Evolutionary conservation across 78 protist species (phyloP).

Genomic region (Cavenderia fasciculata): DNA sequence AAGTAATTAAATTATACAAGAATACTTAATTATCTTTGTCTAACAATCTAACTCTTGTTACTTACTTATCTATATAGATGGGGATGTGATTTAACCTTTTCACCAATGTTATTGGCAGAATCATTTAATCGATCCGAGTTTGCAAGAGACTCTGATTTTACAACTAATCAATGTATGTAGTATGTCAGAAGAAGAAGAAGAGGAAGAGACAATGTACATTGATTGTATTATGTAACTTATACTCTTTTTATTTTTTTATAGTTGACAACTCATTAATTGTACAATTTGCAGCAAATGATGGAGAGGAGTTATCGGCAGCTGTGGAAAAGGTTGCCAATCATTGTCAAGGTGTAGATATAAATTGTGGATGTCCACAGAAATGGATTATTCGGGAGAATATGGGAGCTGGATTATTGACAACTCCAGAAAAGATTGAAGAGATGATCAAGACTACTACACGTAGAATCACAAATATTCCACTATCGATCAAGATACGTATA

Average conservation of each 20-base stretch:
- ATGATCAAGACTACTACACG: conserved; percentile 73
- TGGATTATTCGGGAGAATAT: conserved; percentile 89
- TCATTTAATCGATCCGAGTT: conserved; percentile 31
- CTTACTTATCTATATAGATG: too few species aligned
- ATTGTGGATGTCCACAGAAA: conserved; percentile 94
- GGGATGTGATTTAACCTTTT: conserved; percentile 81
- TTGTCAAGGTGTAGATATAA: conserved; percentile 85
- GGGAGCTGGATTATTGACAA: conserved; percentile 69
- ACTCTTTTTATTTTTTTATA: neutral
- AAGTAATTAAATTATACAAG: neutral
- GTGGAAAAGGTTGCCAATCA: conserved; percentile 68
- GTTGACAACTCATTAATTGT: conserved; percentile 83
- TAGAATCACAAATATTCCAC: conserved; percentile 51
- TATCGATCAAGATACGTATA: conserved; percentile 83
- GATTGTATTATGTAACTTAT: neutral
- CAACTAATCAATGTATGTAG: conserved; percentile 60
- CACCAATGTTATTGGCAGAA: conserved; percentile 89
- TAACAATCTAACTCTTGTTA: conserved; percentile 27
- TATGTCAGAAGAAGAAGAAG: neutral
- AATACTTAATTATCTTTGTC: neutral
- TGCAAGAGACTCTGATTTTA: conserved; percentile 80
- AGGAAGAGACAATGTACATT: too few species aligned
- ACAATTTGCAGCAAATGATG: conserved; percentile 88
- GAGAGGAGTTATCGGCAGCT: conserved; percentile 70
- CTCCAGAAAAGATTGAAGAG: conserved; percentile 79